Evolutionary conservation across 2,329 filamentous ascomycete genomes (phyloP), one percentile per base, ranked within the genome.

Genomic region (Raffaelea albimanens): DNA sequence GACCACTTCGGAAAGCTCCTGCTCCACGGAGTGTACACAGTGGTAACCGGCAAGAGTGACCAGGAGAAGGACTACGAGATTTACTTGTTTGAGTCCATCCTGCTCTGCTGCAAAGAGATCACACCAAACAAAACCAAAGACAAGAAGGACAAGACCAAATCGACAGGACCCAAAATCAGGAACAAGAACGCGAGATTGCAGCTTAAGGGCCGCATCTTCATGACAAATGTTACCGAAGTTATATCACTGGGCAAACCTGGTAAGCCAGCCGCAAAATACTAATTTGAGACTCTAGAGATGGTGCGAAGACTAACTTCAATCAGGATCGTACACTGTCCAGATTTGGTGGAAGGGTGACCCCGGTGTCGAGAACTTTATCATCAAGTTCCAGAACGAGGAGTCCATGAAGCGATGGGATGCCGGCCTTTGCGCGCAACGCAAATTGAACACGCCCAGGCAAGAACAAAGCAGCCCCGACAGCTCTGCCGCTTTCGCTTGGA

Each of bases 281-380:
- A n/a, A n/a, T n/a, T n/a, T n/a, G n/a, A n/a, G n/a, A n/a, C n/a
- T n/a, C n/a, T n/a, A n/a, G n/a, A n/a, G n/a, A n/a, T 34, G 8
- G 18, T 11, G 29, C 9, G 18, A 21, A 25, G 18, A 7, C 13
- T 29, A 13, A 29, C 25, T 7, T 29, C 25, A 29, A 29, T 11
- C 58, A 93, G 89, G 88, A 43, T 91, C 87, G 11, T 95, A 97
- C 62, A 91, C 87, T 2, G 87, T 96, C 51, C 91, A 97, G 61
- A 97, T 98, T 48, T 96, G 90, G 75, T 98, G 93, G 93, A 97
- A 93, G 67, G 91, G 91, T 31, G 91, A 97, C 55, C 88, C 90
- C 0, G 88, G 87, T 4, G 88, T 96, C 29, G 91, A 98, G 62
- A 95, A 94, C 60, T 97, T 98, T 63, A 83, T 91, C 58, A 95